These are phyloP conservation scores for Globisporangium apiculatum DNA, from an alignment of 352 stramenopile species.

Conservation along the genomic window DNA sequence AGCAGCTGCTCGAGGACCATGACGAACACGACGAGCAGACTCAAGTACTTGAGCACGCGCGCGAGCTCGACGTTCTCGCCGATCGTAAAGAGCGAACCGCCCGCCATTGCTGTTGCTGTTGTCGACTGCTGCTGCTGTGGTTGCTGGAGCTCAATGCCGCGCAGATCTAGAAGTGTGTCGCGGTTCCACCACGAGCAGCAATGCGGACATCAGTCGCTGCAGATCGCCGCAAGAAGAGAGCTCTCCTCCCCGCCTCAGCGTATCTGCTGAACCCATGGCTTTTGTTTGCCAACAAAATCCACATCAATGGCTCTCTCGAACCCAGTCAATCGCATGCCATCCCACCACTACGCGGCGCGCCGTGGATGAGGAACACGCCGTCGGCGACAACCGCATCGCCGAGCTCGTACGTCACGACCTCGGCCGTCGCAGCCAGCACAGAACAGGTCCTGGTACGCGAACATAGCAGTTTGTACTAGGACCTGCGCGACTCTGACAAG, in stretches of 20 bases:
- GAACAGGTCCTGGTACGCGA: constrained; percentile 41
- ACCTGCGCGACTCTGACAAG: too few species aligned
- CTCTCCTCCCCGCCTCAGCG: too few species aligned
- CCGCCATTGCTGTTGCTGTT: constrained; percentile 19
- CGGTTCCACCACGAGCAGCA: too few species aligned
- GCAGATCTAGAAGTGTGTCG: too few species aligned
- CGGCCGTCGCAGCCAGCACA: constrained; percentile 32
- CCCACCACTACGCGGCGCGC: constrained; percentile 17
- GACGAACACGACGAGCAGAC: constrained; percentile 39
- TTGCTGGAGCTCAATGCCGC: too few species aligned
- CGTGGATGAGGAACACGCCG: constrained; percentile 20
- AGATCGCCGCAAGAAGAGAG: too few species aligned
- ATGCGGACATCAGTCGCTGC: too few species aligned
- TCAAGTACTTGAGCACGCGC: constrained; percentile 29
- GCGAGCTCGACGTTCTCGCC: background rate
- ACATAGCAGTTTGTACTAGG: too few species aligned
- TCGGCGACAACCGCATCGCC: constrained; percentile 40
- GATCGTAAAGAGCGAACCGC: constrained; percentile 10
- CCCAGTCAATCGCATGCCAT: constrained; percentile 20
- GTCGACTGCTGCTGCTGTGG: too few species aligned
- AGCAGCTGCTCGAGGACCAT: constrained; percentile 38
- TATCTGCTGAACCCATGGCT: too few species aligned
- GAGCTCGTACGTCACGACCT: constrained; percentile 28
- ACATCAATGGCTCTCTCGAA: constrained; percentile 7
- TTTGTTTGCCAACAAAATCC: too few species aligned